Evolutionary conservation across 169 alveolate genomes (phyloP).

Genomic region (Eimeria necatrix): DNA sequence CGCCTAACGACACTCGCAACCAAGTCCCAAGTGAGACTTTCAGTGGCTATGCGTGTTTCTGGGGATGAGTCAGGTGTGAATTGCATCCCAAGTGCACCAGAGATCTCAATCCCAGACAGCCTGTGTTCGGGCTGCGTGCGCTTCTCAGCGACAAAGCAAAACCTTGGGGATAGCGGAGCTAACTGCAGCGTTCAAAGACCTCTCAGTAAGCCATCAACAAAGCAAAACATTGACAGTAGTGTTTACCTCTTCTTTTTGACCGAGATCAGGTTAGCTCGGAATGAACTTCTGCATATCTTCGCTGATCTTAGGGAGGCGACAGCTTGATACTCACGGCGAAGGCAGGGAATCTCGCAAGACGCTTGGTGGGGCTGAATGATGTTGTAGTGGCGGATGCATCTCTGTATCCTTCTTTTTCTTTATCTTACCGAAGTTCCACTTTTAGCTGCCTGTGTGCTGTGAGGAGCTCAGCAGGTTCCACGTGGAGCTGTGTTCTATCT

Average conservation of each 20-base stretch:
- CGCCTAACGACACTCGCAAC: background rate
- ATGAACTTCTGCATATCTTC: background rate
- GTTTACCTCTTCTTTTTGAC: background rate
- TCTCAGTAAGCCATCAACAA: background rate
- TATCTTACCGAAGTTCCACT: no score
- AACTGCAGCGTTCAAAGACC: slow-evolving; percentile 68
- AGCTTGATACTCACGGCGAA: slow-evolving; percentile 62
- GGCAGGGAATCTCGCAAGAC: slow-evolving; percentile 70
- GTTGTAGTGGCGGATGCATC: background rate
- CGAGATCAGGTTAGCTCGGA: background rate
- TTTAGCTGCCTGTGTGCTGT: no score
- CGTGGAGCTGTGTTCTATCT: no score
- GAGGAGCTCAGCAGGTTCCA: no score
- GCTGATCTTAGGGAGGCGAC: slow-evolving; percentile 55
- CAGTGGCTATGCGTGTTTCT: background rate
- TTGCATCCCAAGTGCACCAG: background rate
- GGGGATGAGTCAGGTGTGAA: background rate
- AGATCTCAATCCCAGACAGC: background rate
- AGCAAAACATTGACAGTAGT: background rate
- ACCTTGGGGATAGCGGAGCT: slow-evolving; percentile 41
- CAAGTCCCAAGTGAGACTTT: background rate
- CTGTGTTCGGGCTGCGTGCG: slow-evolving; percentile 38
- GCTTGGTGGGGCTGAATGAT: slow-evolving; percentile 12
- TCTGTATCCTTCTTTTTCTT: background rate
- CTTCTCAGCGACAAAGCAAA: slow-evolving; percentile 48